A percentile compares a stretch with the other conserved stretches of the same genome.
Evolutionary conservation across 352 stramenopile genomes (phyloP).

Genomic region (Phytophthora colocasiae): DNA sequence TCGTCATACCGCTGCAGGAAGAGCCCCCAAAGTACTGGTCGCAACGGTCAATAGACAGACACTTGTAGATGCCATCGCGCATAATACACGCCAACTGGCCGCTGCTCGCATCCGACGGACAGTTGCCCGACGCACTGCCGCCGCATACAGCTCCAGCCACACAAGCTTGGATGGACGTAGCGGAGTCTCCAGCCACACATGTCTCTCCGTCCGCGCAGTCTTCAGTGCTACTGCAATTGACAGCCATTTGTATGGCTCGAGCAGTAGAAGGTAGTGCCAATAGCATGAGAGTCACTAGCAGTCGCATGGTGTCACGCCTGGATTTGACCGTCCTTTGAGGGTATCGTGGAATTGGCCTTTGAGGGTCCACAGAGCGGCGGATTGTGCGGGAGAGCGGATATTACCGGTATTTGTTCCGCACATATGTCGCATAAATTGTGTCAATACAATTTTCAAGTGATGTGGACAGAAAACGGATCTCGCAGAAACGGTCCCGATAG

Average conservation of each 20-base stretch:
- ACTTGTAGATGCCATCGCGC: conserved; percentile 80
- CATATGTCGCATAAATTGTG: background rate
- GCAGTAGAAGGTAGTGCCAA: conserved; percentile 16
- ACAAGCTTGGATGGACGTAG: conserved; percentile 66
- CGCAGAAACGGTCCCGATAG: conserved; percentile 4
- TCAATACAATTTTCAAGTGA: conserved; percentile 22
- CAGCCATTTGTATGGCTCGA: conserved; percentile 40
- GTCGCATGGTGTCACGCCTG: conserved; percentile 17
- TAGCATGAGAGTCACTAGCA: conserved; percentile 15
- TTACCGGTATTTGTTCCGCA: conserved; percentile 9
- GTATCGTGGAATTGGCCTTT: conserved; percentile 5
- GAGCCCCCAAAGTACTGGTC: conserved; percentile 68
- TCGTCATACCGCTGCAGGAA: conserved; percentile 58
- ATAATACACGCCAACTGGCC: conserved; percentile 79
- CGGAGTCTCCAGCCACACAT: conserved; percentile 80
- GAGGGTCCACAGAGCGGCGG: background rate
- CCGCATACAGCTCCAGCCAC: conserved; percentile 66
- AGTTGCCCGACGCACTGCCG: conserved; percentile 55
- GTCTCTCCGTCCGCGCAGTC: conserved; percentile 72
- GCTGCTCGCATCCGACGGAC: conserved; percentile 59
- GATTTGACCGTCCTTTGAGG: background rate
- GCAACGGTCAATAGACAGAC: conserved; percentile 76
- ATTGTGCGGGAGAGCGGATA: conserved; percentile 20
- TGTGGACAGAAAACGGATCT: background rate
- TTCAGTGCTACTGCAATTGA: conserved; percentile 60